Evolutionary conservation across 1,284 basidiomycete species (phyloP), one percentile per base, ranked within the genome.

Genomic region (Vanrija pseudolonga): DNA sequence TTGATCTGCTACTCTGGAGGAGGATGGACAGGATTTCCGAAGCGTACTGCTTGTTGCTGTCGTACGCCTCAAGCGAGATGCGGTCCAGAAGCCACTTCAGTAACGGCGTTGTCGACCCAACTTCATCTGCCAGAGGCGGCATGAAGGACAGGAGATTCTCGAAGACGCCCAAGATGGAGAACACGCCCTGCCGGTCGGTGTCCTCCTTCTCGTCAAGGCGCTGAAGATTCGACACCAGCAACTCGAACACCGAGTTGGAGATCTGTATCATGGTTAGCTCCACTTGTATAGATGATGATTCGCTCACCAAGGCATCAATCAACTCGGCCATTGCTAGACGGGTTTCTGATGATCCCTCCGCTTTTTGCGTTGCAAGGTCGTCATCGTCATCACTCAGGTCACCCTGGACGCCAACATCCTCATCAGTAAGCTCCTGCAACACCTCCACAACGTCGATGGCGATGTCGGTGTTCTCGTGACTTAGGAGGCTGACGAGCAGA

Each of bases 391-490:
- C 83, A n/a, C 87, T 85, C 2, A 83, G 83, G 15, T 84, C 85
- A 9, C 86, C 86, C 53, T 87, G 88, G 39, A 87, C 86, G 3
- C 89, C 87, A 2, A 91, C 90, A 68, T 98, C 95, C 71, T 98
- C 95, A 65, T 98, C 64, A 0, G 93, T 95, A 56, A 98, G 80
- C 74, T 98, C 96, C 66, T 94, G 89, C 4, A 98, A 80, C 23
- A 94, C 83, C 68, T 94, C 89, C 19, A 96, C 85, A 19, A 90
- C 87, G 63, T 95, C 90, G 53, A 96, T 87, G 18, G 89, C 88
- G 59, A 98, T 95, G 74, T 98, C 93, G 43, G 87, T 83, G 68
- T 96, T 96, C 74, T 95, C 93, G 69, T 96, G 91, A 55, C 85
- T 87, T 50, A 99, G 83, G 45, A 98, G 81, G 37, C 87, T 91